Conservation (phyloP, 345 rosid genomes). For the Murraya koenigii region DNA sequence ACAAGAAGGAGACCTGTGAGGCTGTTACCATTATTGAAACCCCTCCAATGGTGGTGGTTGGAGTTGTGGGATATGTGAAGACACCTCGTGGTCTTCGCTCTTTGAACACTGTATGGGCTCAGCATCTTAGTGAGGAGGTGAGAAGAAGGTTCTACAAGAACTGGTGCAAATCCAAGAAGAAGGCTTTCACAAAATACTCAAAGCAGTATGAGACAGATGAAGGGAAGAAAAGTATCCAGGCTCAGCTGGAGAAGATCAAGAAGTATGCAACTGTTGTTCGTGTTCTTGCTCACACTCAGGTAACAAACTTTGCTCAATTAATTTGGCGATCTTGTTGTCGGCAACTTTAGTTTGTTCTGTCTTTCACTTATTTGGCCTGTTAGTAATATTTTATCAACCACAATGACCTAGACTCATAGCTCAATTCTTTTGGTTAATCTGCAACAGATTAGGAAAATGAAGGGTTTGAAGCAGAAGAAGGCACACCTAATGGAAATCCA, state of each 20-base stretch:
- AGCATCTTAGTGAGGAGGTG: conserved; percentile 81
- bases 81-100: conserved; percentile 75
- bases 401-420: background rate
- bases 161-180: conserved; percentile 89
- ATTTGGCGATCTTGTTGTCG: background rate
- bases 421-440: background rate
- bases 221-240: conserved; percentile 58
- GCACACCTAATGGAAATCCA: conserved; percentile 89
- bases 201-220: conserved; percentile 58
- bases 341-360: background rate
- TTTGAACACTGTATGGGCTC: conserved; percentile 84
- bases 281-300: conserved; percentile 89
- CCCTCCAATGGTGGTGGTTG: conserved; percentile 82
- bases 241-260: conserved; percentile 85
- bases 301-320: conserved; percentile 7
- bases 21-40: conserved; percentile 83
- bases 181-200: conserved; percentile 70
- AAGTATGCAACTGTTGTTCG: conserved; percentile 68
- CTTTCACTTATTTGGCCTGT: background rate
- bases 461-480: conserved; percentile 89
- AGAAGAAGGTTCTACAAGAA: conserved; percentile 82
- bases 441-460: conserved; percentile 77
- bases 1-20: conserved; percentile 92
- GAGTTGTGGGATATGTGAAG: conserved; percentile 77
- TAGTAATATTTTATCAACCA: background rate